phyloP scores from a whole-genome alignment of 176 grass and related monocot genomes.

The Paspalum vaginatum region DNA sequence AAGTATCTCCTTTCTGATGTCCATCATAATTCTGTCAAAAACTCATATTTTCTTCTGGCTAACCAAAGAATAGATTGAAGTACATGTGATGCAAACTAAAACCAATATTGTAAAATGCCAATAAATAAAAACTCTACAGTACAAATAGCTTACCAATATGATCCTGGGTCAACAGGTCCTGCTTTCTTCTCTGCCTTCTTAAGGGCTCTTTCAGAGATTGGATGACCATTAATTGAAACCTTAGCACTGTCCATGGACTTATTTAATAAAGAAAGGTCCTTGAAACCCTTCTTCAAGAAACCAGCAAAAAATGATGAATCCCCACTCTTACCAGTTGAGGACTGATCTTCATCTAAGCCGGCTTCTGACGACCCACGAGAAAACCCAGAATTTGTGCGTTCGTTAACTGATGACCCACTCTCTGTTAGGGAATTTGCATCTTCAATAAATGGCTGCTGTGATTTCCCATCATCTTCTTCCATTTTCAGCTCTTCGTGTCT shows the following conservation, averaged over 20 bases:
- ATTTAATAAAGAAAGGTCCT: conserved; percentile 73
- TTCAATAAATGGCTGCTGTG: conserved; percentile 39
- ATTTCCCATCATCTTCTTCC: conserved; percentile 36
- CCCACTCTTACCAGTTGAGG: conserved; percentile 56
- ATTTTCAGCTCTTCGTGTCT: conserved; percentile 37
- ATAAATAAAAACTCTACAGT: conserved; percentile 12
- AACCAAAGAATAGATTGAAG: neutral
- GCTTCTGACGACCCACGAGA: conserved; percentile 65
- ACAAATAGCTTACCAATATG: conserved; percentile 76
- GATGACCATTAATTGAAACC: conserved; percentile 87
- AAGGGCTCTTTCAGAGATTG: conserved; percentile 84
- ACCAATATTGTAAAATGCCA: neutral
- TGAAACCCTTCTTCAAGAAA: conserved; percentile 75
- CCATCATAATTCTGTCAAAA: conserved; percentile 4
- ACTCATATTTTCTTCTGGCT: conserved; percentile 1
- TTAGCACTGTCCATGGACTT: conserved; percentile 60
- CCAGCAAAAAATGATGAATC: conserved; percentile 88
- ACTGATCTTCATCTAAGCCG: conserved; percentile 72
- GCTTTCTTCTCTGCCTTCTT: conserved; percentile 94
- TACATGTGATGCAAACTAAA: conserved; percentile 30
- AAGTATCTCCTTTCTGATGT: neutral
- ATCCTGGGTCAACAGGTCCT: conserved; percentile 80
- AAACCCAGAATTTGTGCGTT: conserved; percentile 64
- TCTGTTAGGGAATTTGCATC: conserved; percentile 47
- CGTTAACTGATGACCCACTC: conserved; percentile 66